Conservation (phyloP, 495 filamentous ascomycete genomes). For the Bacidia rubella region DNA sequence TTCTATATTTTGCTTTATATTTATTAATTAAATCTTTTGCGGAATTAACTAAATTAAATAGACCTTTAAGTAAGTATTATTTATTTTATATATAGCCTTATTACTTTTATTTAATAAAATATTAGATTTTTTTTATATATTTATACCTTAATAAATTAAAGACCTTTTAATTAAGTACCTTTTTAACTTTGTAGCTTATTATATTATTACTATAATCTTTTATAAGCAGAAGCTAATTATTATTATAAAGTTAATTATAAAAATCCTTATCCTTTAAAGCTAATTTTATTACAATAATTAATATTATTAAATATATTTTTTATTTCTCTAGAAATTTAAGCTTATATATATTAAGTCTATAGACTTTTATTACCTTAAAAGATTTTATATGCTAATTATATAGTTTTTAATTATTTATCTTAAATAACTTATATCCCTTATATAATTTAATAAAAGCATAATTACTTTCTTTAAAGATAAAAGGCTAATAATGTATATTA, state of each 20-base stretch:
- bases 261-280: not conserved
- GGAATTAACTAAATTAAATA: not conserved
- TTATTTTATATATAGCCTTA: not conserved
- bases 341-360: not conserved
- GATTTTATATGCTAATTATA: not conserved
- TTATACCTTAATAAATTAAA: not conserved
- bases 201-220: not conserved
- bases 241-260: not conserved
- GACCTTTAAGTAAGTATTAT: not conserved
- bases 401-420: conserved; percentile 1
- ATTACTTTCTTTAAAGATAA: not conserved
- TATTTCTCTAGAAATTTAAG: not conserved
- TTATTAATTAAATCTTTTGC: not conserved
- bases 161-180: not conserved
- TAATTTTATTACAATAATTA: not conserved
- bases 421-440: not conserved
- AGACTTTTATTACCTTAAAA: not conserved
- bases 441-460: conserved; percentile 1
- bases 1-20: not conserved
- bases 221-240: not conserved
- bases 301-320: not conserved
- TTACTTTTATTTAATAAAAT: conserved; percentile 1
- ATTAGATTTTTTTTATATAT: not conserved
- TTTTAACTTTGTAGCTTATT: not conserved
- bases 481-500: not conserved